Evolutionary conservation across 2,329 filamentous ascomycete species (phyloP).

Genomic region (Ceratocystis smalleyi): DNA sequence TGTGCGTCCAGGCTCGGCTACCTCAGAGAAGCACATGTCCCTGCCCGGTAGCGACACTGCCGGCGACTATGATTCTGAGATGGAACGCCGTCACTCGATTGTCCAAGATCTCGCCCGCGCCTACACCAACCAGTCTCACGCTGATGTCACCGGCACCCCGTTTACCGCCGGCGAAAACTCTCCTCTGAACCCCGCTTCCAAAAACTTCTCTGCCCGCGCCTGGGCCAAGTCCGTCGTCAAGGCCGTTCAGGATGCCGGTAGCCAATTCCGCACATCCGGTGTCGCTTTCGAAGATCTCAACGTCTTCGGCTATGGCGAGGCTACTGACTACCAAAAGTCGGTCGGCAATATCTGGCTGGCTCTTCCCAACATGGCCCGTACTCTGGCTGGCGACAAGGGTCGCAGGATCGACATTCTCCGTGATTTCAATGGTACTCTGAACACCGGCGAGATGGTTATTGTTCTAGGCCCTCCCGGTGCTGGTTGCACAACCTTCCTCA

Average conservation of each 20-base stretch:
- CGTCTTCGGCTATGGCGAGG: conserved; percentile 50
- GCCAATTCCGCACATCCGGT: conserved; percentile 44
- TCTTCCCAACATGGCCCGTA: conserved; percentile 28
- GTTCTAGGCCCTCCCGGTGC: conserved; percentile 56
- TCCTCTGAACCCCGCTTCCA: conserved; percentile 37
- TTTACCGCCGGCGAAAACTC: conserved; percentile 36
- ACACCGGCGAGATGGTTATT: conserved; percentile 59
- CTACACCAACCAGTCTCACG: conserved; percentile 35
- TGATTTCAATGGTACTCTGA: conserved; percentile 51
- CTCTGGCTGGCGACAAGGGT: conserved; percentile 36
- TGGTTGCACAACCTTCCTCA: conserved; percentile 75
- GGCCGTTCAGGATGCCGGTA: conserved; percentile 36
- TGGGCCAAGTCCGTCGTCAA: conserved; percentile 48
- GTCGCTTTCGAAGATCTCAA: conserved; percentile 53
- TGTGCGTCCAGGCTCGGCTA: conserved; percentile 4
- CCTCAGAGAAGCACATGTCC: conserved; percentile 15
- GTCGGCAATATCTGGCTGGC: conserved; percentile 47
- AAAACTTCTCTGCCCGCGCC: conserved; percentile 37
- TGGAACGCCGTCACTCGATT: conserved; percentile 35
- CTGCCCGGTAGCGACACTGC: conserved; percentile 18
- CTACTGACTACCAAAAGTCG: conserved; percentile 57
- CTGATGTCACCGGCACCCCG: conserved; percentile 30
- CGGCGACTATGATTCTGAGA: conserved; percentile 29
- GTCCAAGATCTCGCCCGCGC: conserved; percentile 41
- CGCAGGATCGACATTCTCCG: conserved; percentile 52